Conservation (phyloP, 768 basidiomycete species). For the Rhizopogon vulgaris region DNA sequence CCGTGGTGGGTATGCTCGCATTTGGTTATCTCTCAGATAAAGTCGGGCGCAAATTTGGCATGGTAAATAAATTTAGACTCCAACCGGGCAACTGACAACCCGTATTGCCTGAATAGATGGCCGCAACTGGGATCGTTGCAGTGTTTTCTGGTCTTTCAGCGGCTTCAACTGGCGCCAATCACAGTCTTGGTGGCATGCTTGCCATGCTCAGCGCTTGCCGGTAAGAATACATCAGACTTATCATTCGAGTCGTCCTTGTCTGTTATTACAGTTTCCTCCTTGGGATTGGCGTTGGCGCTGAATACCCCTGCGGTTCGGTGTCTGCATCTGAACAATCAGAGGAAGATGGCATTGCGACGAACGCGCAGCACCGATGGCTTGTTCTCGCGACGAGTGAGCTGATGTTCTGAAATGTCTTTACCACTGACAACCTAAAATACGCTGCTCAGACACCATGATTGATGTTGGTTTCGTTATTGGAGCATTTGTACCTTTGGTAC, state of each 20-base stretch:
- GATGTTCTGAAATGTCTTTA: not conserved
- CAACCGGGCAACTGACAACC: slow-evolving; percentile 3
- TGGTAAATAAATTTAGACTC: slow-evolving; percentile 41
- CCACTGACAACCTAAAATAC: slow-evolving; percentile 4
- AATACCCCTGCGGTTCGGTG: slow-evolving; percentile 88
- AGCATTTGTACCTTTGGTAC: slow-evolving; percentile 76
- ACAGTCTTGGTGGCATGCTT: slow-evolving; percentile 63
- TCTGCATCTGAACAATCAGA: slow-evolving; percentile 89
- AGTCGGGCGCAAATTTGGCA: slow-evolving; percentile 81
- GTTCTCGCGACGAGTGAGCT: slow-evolving; percentile 79
- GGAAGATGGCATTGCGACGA: slow-evolving; percentile 69
- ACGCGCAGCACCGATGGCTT: slow-evolving; percentile 82
- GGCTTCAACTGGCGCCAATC: slow-evolving; percentile 73
- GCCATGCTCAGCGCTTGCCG: slow-evolving; percentile 77
- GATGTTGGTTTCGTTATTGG: slow-evolving; percentile 77
- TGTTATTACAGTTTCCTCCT: slow-evolving; percentile 59
- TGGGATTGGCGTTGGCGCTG: slow-evolving; percentile 84
- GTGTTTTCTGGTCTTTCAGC: slow-evolving; percentile 82
- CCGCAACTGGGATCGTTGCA: slow-evolving; percentile 77
- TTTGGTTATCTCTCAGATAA: slow-evolving; percentile 87
- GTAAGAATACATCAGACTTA: slow-evolving; percentile 28
- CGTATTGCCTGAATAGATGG: slow-evolving; percentile 45
- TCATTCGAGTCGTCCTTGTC: not conserved
- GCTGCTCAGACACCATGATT: slow-evolving; percentile 67
- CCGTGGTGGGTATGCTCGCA: slow-evolving; percentile 75